A percentile compares a stretch with the other conserved stretches of the same genome.
Evolutionary conservation across 2,329 filamentous ascomycete species (phyloP).

Genomic region (Aspergillus uvarum): DNA sequence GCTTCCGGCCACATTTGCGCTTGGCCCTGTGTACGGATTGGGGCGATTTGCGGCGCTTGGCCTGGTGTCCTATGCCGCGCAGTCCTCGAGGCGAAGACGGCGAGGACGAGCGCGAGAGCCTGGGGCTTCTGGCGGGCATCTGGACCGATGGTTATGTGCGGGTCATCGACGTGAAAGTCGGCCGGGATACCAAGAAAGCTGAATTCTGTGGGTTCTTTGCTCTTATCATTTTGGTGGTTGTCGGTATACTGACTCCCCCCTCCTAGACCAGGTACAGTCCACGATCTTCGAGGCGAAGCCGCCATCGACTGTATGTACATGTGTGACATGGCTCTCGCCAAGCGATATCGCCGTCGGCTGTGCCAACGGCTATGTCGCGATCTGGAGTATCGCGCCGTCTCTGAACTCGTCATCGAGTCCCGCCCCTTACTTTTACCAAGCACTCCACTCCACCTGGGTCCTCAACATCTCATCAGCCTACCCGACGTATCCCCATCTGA

Average conservation of each 20-base stretch:
- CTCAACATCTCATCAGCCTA: constrained; percentile 49
- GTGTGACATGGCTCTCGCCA: constrained; percentile 57
- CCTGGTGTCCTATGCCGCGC: constrained; percentile 56
- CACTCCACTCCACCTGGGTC: constrained; percentile 40
- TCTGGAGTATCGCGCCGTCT: constrained; percentile 49
- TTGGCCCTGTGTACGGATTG: constrained; percentile 57
- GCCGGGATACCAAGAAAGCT: constrained; percentile 24
- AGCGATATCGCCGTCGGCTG: constrained; percentile 56
- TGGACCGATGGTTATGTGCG: constrained; percentile 60
- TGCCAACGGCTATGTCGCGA: constrained; percentile 56
- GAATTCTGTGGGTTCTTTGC: constrained; percentile 33
- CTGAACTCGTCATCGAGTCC: constrained; percentile 17
- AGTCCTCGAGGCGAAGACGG: constrained; percentile 31
- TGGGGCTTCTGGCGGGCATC: constrained; percentile 58
- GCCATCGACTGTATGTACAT: constrained; percentile 55
- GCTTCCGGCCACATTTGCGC: constrained; percentile 46
- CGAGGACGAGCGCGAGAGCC: constrained; percentile 27
- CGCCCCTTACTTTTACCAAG: constrained; percentile 38
- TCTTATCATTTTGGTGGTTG: background rate
- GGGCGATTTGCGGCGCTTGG: constrained; percentile 55
- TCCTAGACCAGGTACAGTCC: constrained; percentile 43
- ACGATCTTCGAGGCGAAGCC: constrained; percentile 53
- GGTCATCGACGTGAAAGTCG: constrained; percentile 53
- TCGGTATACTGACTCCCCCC: background rate
- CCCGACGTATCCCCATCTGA: constrained; percentile 53